A percentile compares a stretch with the other conserved stretches of the same genome.
Conservation (phyloP, 345 rosid genomes). For the Angophora floribunda region DNA sequence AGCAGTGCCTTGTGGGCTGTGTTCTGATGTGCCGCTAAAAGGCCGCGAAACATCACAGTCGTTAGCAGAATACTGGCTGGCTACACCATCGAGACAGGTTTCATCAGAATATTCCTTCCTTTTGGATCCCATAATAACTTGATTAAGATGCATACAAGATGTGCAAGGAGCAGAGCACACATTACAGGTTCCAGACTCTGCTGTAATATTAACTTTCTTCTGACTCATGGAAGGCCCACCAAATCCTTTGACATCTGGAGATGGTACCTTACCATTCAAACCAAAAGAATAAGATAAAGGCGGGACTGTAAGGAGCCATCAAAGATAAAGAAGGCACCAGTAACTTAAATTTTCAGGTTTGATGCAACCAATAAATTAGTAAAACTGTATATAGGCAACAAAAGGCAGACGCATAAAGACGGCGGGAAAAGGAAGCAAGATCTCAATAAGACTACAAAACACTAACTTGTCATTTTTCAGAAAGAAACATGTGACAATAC, state of each 20-base stretch:
- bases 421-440: not conserved
- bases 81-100: slow-evolving; percentile 34
- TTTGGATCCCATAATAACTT: slow-evolving; percentile 42
- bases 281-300: not conserved
- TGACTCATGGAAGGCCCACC: slow-evolving; percentile 32
- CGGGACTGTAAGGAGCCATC: not conserved
- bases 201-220: slow-evolving; percentile 23
- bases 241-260: slow-evolving; percentile 21
- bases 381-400: not conserved
- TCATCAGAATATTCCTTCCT: slow-evolving; percentile 59
- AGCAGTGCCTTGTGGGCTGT: slow-evolving; percentile 23
- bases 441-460: not conserved
- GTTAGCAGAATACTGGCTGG: slow-evolving; percentile 48
- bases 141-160: slow-evolving; percentile 63
- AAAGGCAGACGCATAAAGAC: not conserved
- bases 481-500: not conserved
- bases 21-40: slow-evolving; percentile 8
- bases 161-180: slow-evolving; percentile 81
- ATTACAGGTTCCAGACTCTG: slow-evolving; percentile 76
- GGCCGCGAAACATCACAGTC: slow-evolving; percentile 31
- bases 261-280: slow-evolving; percentile 17
- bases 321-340: not conserved
- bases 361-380: not conserved
- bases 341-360: not conserved
- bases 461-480: not conserved